These are phyloP conservation scores for Cordyceps javanica DNA, from an alignment of 2,329 filamentous ascomycete genomes.

Conservation along the genomic window DNA sequence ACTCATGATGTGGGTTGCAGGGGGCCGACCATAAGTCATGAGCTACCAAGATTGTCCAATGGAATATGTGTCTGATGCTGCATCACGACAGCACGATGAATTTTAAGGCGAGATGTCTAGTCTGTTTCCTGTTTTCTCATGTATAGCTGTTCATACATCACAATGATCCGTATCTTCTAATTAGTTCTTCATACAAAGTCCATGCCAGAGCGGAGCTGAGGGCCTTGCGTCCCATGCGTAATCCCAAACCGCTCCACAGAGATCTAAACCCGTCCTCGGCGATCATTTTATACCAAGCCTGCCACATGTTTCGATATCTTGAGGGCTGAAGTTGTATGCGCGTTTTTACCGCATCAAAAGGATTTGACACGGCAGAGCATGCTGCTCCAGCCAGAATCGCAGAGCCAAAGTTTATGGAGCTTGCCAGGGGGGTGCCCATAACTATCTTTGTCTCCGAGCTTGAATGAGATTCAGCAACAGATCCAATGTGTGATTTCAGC, in stretches of 20 bases:
- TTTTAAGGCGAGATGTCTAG: not conserved
- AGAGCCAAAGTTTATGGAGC: conserved; percentile 79
- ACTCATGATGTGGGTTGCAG: conserved; percentile 52
- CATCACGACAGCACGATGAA: not conserved
- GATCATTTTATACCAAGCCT: conserved; percentile 72
- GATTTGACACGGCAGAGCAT: conserved; percentile 87
- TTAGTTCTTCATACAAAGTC: conserved; percentile 93
- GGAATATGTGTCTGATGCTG: not conserved
- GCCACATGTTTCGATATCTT: conserved; percentile 75
- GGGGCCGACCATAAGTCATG: conserved; percentile 28
- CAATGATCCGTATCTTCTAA: conserved; percentile 48
- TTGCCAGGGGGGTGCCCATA: conserved; percentile 29
- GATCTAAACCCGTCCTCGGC: conserved; percentile 72
- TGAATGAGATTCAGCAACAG: conserved; percentile 12
- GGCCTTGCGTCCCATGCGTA: conserved; percentile 87
- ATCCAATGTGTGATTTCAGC: conserved; percentile 57
- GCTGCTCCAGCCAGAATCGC: conserved; percentile 74
- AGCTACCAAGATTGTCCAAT: not conserved
- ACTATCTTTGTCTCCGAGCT: conserved; percentile 13
- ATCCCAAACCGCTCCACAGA: conserved; percentile 76
- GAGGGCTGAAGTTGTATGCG: conserved; percentile 83
- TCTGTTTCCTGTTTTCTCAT: conserved; percentile 6
- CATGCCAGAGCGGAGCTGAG: conserved; percentile 92
- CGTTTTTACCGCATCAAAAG: conserved; percentile 95
- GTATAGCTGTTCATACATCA: conserved; percentile 7